A percentile compares a stretch with the other conserved stretches of the same genome.
Conservation (phyloP, 164 flowering plant genomes). For the Litsea cubeba region DNA sequence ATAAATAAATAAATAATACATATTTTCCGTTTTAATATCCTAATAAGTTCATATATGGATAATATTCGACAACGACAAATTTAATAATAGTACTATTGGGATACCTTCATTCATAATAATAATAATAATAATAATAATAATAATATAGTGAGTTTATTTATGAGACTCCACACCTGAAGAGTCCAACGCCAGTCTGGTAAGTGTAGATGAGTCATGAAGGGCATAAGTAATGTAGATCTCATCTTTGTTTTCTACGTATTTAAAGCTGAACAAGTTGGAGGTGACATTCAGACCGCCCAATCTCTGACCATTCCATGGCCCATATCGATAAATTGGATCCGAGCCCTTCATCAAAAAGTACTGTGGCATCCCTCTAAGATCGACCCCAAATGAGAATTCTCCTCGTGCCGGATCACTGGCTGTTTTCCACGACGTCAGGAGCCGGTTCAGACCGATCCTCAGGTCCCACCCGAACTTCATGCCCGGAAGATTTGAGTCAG, state of each 20-base stretch:
- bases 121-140: too few species aligned
- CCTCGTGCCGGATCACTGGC: constrained; percentile 41
- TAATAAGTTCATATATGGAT: too few species aligned
- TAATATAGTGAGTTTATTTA: too few species aligned
- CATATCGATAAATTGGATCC: constrained; percentile 27
- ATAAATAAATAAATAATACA: too few species aligned
- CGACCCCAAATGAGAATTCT: constrained; percentile 24
- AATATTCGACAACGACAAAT: too few species aligned
- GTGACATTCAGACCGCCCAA: constrained; percentile 60
- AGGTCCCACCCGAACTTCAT: constrained; percentile 26
- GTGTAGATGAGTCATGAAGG: constrained; percentile 5
- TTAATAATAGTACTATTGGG: too few species aligned
- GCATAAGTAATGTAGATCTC: constrained; percentile 34
- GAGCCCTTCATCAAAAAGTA: constrained; percentile 11
- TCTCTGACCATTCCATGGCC: constrained; percentile 57
- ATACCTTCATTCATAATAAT: too few species aligned
- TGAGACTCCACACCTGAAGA: background rate
- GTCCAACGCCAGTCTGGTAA: constrained; percentile 33
- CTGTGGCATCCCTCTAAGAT: constrained; percentile 35
- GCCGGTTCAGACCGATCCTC: constrained; percentile 10
- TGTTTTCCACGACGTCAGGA: constrained; percentile 30
- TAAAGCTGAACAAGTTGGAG: background rate
- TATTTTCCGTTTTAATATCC: too few species aligned
- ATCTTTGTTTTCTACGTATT: constrained; percentile 16
- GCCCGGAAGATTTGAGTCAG: constrained; percentile 27